Evolutionary conservation across 192 early-diverging fungal genomes (phyloP).

Genomic region (Coemansia asiatica): DNA sequence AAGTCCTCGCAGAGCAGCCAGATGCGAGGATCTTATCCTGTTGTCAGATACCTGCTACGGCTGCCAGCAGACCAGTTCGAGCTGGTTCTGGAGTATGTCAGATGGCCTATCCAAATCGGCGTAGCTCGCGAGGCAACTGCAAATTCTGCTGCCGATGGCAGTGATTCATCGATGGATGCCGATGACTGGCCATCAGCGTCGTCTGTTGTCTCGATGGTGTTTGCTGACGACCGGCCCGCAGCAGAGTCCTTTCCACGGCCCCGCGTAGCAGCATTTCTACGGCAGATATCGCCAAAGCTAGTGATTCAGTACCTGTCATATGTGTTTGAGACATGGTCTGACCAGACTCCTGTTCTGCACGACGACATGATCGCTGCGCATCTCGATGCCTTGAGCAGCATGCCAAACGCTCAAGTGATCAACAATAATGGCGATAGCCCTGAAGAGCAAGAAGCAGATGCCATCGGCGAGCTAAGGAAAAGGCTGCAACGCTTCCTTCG

Average conservation of each 20-base stretch:
- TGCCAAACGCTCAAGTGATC: neutral
- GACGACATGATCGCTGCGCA: slow-evolving; percentile 81
- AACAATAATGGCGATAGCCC: neutral
- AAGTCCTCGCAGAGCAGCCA: slow-evolving; percentile 51
- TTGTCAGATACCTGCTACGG: slow-evolving; percentile 74
- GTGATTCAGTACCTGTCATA: slow-evolving; percentile 79
- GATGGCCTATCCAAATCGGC: slow-evolving; percentile 73
- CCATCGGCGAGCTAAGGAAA: slow-evolving; percentile 16
- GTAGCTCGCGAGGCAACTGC: slow-evolving; percentile 54
- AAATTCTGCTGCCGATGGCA: slow-evolving; percentile 31
- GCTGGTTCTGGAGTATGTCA: slow-evolving; percentile 79
- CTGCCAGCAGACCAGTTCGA: slow-evolving; percentile 76
- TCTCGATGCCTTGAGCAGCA: slow-evolving; percentile 57
- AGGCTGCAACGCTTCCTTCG: slow-evolving; percentile 69
- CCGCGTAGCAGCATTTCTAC: slow-evolving; percentile 67
- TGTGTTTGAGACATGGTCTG: slow-evolving; percentile 70
- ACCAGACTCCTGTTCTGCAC: slow-evolving; percentile 70
- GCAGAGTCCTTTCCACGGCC: slow-evolving; percentile 64
- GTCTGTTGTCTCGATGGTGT: slow-evolving; percentile 44
- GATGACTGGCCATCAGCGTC: slow-evolving; percentile 34
- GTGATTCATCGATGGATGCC: slow-evolving; percentile 16
- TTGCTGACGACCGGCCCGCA: slow-evolving; percentile 55
- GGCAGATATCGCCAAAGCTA: slow-evolving; percentile 62
- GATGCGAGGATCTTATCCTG: slow-evolving; percentile 64
- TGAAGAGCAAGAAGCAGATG: neutral